Conservation (phyloP, 1,139 yeast genomes). For the Torulaspora pretoriensis region DNA sequence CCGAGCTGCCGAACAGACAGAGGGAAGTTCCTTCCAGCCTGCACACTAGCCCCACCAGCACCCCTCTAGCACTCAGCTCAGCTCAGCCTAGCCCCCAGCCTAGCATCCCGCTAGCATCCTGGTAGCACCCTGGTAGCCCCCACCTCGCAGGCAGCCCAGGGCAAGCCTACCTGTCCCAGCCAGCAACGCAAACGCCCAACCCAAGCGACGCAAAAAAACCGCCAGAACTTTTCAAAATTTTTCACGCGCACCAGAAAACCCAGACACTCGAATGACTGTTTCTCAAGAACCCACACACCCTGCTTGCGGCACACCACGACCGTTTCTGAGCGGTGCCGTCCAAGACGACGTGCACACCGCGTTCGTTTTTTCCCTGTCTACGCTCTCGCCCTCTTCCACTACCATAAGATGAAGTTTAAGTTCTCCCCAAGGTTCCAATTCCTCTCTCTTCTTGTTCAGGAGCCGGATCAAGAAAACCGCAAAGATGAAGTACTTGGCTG, state of each 20-base stretch:
- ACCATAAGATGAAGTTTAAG: not conserved
- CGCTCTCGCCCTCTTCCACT: not conserved
- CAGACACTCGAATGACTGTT: not conserved
- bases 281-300: not conserved
- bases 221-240: not conserved
- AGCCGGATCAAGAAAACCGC: not conserved
- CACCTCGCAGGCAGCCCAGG: too few relatives aligned
- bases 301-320: not conserved
- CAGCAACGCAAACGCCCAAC: not conserved
- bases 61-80: not conserved
- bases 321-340: conserved; percentile 3
- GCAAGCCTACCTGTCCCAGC: too few relatives aligned
- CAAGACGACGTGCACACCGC: not conserved
- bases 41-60: not conserved
- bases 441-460: too few relatives aligned
- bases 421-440: not conserved
- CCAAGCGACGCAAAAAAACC: conserved; percentile 8
- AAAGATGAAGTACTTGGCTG: conserved; percentile 78
- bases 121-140: too few relatives aligned
- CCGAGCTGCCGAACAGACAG: too few relatives aligned
- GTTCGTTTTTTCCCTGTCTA: not conserved
- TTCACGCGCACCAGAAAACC: not conserved
- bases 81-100: not conserved
- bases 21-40: not conserved
- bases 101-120: too few relatives aligned